These are phyloP conservation scores for Candida peoriensis DNA, from an alignment of 805 yeast species.

Conservation along the genomic window DNA sequence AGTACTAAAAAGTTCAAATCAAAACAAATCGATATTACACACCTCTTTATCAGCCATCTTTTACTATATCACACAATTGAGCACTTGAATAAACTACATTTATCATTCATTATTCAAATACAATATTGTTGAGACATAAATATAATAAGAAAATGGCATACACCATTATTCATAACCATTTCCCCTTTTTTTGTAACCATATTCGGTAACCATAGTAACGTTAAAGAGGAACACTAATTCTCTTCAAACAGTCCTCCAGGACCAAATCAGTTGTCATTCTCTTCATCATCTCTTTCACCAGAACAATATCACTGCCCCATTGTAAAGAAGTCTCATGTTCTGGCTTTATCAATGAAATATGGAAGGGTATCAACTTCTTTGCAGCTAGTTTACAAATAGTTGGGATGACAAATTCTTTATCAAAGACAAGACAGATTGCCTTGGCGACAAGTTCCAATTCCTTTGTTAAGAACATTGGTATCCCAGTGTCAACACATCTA, in stretches of 20 bases:
- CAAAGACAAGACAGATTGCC: conserved; percentile 38
- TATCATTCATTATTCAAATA: too few species aligned
- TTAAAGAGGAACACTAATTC: conserved; percentile 48
- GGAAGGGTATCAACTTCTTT: conserved; percentile 42
- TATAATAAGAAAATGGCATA: too few species aligned
- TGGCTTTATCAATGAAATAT: conserved; percentile 33
- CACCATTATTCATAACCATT: too few species aligned
- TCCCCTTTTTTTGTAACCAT: too few species aligned
- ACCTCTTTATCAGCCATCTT: conserved; percentile 1
- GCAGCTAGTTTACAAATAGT: conserved; percentile 46
- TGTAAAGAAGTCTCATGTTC: conserved; percentile 46
- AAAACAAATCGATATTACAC: not conserved
- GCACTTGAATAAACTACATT: too few species aligned
- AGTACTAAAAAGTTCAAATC: not conserved
- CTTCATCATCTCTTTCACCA: conserved; percentile 36
- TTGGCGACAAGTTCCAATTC: conserved; percentile 38
- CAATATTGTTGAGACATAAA: too few species aligned
- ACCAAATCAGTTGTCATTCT: conserved; percentile 44
- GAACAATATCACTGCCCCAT: conserved; percentile 49
- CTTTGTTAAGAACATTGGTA: conserved; percentile 40
- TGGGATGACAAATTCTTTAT: conserved; percentile 44
- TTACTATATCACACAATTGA: too few species aligned
- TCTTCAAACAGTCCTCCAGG: conserved; percentile 45
- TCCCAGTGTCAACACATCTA: conserved; percentile 47
- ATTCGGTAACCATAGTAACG: too few species aligned